phyloP scores from a whole-genome alignment of 192 early-diverging fungal species.

The Coemansia sp. region DNA sequence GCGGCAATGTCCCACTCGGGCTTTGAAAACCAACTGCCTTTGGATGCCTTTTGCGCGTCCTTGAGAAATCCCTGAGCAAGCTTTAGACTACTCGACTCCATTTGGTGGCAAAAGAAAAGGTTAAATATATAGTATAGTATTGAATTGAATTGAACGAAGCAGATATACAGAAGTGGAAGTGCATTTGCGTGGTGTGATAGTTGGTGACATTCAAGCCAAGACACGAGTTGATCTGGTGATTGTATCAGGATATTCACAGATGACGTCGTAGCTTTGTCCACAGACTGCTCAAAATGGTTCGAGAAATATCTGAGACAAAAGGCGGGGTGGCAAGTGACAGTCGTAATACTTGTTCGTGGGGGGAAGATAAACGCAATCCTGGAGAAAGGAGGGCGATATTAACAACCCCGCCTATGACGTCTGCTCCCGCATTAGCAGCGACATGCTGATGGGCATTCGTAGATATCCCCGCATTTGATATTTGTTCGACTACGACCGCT shows the following conservation, averaged over 20 bases:
- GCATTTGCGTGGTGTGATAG: neutral
- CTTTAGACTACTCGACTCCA: slow-evolving; percentile 37
- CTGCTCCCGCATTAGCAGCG: neutral
- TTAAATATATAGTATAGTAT: neutral
- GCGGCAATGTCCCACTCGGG: slow-evolving; percentile 53
- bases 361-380: neutral
- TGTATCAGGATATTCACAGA: neutral
- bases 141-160: neutral
- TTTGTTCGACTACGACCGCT: neutral
- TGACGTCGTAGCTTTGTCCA: neutral
- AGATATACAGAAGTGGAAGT: neutral
- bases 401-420: neutral
- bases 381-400: neutral
- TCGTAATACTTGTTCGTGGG: neutral
- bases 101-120: neutral
- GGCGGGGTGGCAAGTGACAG: neutral
- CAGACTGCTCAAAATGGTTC: neutral
- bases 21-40: slow-evolving; percentile 51
- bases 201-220: neutral
- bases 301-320: neutral
- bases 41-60: slow-evolving; percentile 53
- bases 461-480: neutral
- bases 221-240: neutral
- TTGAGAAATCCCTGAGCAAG: slow-evolving; percentile 42
- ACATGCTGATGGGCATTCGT: neutral